Evolutionary conservation across 345 rosid species (phyloP), one percentile per base, ranked within the genome.

Genomic region (Eucalyptus decipiens): DNA sequence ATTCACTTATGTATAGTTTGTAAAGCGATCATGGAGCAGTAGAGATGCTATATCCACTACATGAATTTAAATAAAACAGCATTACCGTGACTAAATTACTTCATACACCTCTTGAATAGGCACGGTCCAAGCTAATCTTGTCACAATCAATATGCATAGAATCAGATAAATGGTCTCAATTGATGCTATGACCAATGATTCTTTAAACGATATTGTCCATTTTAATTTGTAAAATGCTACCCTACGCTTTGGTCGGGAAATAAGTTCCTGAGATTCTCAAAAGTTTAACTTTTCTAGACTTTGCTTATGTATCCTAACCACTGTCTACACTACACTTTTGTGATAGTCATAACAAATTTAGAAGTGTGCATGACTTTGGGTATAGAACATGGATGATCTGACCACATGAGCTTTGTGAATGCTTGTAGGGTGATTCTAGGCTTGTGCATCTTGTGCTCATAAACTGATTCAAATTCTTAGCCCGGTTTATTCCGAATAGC

Each of bases 1-100:
- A 58, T 47, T 81, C 86, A 60, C 45, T 80, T 67, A 80, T 1
- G 4, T 19, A 42, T 37, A 5, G 9, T 54, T 11, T 62, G 45
- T 87, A 97, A 98, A 97, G 90, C 96, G 96, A 87, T 89, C 95
- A 88, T 95, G 99, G 98, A 97, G 97, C 91, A 91, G 91, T 40
- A 91, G 92, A 91, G 95, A 95, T 89, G 90, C 93, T 13, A 94
- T 90, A 87, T 94, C 98, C 9, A 60, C 90, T 5, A 15, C 2
- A 93, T 91, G 28, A 94, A 93, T 80, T 90, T 94, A 52, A 94
- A 91, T 54, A 48, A 58, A 58, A 26, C 0, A 0, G 18, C 7
- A 49, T 49, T 49, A 2, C 3, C 0, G 0, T 0, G 18, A 49
- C 6, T 49, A 15, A 49, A 49, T 49, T 15, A 49, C 51, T 49